Evolutionary conservation across 306 rosid species (phyloP).

Genomic region (Medicago ruthenica): DNA sequence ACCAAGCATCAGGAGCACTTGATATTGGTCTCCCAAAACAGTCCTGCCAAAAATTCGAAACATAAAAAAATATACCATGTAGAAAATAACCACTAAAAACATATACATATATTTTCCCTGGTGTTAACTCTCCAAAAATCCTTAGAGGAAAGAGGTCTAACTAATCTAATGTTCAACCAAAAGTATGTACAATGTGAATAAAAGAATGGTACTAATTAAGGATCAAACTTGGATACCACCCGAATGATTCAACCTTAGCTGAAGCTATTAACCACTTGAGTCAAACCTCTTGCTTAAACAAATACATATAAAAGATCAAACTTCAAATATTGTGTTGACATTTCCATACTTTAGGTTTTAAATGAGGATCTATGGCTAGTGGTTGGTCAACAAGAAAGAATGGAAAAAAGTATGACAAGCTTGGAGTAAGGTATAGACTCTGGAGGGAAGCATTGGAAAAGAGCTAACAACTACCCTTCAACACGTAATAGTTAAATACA

Average conservation of each 20-base stretch:
- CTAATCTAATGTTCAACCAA: background rate
- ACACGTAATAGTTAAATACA: constrained; percentile 32
- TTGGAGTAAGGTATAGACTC: constrained; percentile 82
- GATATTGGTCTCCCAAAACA: constrained; percentile 94
- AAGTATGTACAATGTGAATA: background rate
- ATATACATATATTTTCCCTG: background rate
- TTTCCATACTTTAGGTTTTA: constrained; percentile 56
- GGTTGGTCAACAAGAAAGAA: constrained; percentile 86
- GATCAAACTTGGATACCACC: background rate
- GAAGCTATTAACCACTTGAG: background rate
- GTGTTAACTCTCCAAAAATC: background rate
- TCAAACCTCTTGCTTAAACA: background rate
- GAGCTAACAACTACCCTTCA: constrained; percentile 72
- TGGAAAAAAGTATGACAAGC: constrained; percentile 84
- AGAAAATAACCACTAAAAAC: background rate
- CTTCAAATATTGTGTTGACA: constrained; percentile 10
- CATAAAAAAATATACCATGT: background rate
- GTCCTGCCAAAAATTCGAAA: constrained; percentile 55
- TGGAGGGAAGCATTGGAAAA: constrained; percentile 91
- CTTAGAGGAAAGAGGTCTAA: background rate
- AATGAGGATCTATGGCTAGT: constrained; percentile 91
- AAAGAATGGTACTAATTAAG: background rate
- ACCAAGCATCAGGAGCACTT: constrained; percentile 98
- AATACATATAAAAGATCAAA: background rate
- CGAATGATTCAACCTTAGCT: background rate